Conservation (phyloP, 495 filamentous ascomycete species). For the Penicillium verhagenii region DNA sequence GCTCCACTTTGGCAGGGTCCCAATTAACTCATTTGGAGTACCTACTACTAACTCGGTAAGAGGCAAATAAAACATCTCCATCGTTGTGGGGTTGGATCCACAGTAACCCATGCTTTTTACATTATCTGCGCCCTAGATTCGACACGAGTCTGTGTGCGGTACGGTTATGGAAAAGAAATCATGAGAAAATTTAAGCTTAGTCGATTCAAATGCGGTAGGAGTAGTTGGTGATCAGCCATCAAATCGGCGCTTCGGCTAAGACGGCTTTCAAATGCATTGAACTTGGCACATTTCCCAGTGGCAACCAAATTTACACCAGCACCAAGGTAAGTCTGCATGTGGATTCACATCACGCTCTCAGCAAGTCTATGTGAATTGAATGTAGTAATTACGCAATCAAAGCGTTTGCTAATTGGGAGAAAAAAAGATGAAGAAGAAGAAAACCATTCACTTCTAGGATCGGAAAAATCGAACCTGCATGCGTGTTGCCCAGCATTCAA, state of each 20-base stretch:
- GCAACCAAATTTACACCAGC: not conserved
- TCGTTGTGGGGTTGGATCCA: conserved; percentile 1
- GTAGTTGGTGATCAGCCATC: conserved; percentile 18
- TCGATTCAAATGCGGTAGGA: conserved; percentile 15
- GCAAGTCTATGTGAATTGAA: not conserved
- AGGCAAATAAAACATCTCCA: conserved; percentile 9
- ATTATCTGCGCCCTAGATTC: not conserved
- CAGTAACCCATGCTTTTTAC: not conserved
- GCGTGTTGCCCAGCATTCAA: no score
- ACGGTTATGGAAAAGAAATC: not conserved
- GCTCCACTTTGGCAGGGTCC: not conserved
- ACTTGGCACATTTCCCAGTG: conserved; percentile 2
- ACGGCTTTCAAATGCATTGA: conserved; percentile 23
- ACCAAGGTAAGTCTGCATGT: no score
- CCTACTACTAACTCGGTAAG: no score
- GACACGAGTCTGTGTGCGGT: not conserved
- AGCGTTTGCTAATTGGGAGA: not conserved
- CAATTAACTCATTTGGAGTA: not conserved
- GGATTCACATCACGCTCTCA: not conserved
- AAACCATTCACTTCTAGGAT: no score
- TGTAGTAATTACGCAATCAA: not conserved
- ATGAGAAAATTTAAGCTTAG: conserved; percentile 1
- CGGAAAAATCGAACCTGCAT: no score
- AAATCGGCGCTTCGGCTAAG: conserved; percentile 19
- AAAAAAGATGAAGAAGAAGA: no score